These are phyloP conservation scores for Solanum infundibuliforme DNA, from an alignment of 257 asterid genomes.

Conservation along the genomic window DNA sequence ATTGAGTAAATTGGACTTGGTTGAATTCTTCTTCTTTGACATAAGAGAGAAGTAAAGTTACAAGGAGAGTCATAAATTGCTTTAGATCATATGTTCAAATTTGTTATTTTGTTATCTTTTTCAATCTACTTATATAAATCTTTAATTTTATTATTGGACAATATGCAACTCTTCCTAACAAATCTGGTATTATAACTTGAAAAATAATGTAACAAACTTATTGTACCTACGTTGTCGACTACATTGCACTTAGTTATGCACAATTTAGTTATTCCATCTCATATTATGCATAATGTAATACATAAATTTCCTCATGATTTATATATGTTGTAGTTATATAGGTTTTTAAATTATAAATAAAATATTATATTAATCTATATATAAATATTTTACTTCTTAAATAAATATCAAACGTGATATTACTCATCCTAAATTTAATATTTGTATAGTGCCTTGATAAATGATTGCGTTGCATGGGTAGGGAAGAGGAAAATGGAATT, in stretches of 20 bases:
- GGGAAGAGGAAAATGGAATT: neutral
- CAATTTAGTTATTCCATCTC: no score
- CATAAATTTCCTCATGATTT: neutral
- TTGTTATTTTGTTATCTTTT: neutral
- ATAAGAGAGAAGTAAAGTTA: no score
- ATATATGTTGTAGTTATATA: neutral
- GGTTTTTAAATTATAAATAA: neutral
- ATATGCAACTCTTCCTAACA: neutral
- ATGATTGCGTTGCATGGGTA: neutral
- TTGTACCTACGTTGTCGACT: neutral
- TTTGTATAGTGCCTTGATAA: neutral
- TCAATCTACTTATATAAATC: neutral
- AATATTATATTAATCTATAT: neutral
- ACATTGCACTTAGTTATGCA: neutral
- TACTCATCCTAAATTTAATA: neutral
- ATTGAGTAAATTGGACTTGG: neutral
- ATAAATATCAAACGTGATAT: neutral
- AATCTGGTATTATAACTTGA: neutral
- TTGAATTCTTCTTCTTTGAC: neutral
- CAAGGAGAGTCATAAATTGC: neutral
- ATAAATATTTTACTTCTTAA: neutral
- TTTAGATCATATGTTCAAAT: neutral
- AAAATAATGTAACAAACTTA: neutral
- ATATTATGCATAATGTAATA: neutral
- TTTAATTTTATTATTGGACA: neutral